A percentile compares a stretch with the other conserved stretches of the same genome.
phyloP scores from a whole-genome alignment of 2,329 filamentous ascomycete genomes.

The Diaporthe capsici region DNA sequence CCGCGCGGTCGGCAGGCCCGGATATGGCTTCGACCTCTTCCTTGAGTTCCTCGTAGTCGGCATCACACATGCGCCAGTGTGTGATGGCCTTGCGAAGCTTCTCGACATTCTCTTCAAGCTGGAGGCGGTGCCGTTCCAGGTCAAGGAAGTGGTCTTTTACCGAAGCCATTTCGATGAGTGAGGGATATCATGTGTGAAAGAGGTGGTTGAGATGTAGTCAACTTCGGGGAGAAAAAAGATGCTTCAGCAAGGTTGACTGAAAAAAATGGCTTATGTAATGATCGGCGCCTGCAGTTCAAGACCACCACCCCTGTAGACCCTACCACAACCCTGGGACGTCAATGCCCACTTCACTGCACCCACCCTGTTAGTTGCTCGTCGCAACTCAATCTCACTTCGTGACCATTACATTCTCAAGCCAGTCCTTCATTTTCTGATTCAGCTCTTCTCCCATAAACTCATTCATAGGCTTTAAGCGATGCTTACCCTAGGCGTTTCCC shows the following conservation, averaged over 20 bases:
- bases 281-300: background rate
- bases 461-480: too few species aligned
- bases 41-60: constrained; percentile 90
- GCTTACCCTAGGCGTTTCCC: background rate
- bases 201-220: background rate
- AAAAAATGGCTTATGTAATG: constrained; percentile 21
- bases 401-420: background rate
- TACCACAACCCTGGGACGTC: background rate
- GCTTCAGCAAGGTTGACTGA: constrained; percentile 12
- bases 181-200: background rate
- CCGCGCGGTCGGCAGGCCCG: constrained; percentile 62
- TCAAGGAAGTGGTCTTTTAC: constrained; percentile 70
- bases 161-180: constrained; percentile 53
- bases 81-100: constrained; percentile 82
- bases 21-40: constrained; percentile 79
- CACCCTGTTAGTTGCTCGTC: background rate
- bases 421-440: background rate
- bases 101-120: constrained; percentile 81
- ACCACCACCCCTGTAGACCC: background rate
- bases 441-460: background rate
- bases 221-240: constrained; percentile 6
- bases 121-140: constrained; percentile 80
- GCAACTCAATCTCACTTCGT: background rate
- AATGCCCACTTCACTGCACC: background rate
- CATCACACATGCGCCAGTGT: constrained; percentile 92